Evolutionary conservation across 73 alveolate species (phyloP).

Genomic region (Paramecium octaurelia): DNA sequence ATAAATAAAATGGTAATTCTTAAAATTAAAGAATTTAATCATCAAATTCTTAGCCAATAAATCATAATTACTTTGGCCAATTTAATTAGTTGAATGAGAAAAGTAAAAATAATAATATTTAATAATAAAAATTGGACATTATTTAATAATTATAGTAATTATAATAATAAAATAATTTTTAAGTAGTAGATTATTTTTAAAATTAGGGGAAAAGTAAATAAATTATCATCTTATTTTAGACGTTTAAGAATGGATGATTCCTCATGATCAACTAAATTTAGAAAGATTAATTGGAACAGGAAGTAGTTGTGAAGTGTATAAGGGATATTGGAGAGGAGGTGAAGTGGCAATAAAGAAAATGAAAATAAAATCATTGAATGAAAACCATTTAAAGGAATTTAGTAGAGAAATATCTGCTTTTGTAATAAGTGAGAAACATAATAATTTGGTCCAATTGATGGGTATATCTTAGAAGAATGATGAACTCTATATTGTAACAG

Average conservation of each 20-base stretch:
- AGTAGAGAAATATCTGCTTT: slow-evolving; percentile 89
- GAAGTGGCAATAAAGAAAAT: slow-evolving; percentile 95
- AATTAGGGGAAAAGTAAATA: slow-evolving; percentile 5
- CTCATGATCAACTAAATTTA: not conserved
- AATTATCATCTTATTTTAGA: slow-evolving; percentile 22
- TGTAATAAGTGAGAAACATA: slow-evolving; percentile 75
- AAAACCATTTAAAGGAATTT: slow-evolving; percentile 81
- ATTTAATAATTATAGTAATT: not conserved
- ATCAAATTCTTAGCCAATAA: not conserved
- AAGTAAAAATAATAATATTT: not conserved
- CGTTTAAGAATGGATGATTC: slow-evolving; percentile 28
- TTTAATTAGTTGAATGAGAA: not conserved
- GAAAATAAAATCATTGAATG: slow-evolving; percentile 67
- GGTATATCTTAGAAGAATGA: slow-evolving; percentile 80
- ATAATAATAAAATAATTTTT: not conserved
- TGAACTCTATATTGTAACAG: slow-evolving; percentile 87
- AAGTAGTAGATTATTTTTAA: not conserved
- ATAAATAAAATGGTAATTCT: not conserved
- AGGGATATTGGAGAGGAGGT: slow-evolving; percentile 87
- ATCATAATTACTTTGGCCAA: not conserved
- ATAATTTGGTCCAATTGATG: slow-evolving; percentile 87
- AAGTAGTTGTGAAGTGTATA: slow-evolving; percentile 80
- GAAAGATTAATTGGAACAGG: slow-evolving; percentile 60
- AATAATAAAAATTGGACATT: not conserved
- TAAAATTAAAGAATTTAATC: not conserved